These are phyloP conservation scores for Fusarium subtropicale DNA, from an alignment of 2,329 filamentous ascomycete genomes.

Conservation along the genomic window DNA sequence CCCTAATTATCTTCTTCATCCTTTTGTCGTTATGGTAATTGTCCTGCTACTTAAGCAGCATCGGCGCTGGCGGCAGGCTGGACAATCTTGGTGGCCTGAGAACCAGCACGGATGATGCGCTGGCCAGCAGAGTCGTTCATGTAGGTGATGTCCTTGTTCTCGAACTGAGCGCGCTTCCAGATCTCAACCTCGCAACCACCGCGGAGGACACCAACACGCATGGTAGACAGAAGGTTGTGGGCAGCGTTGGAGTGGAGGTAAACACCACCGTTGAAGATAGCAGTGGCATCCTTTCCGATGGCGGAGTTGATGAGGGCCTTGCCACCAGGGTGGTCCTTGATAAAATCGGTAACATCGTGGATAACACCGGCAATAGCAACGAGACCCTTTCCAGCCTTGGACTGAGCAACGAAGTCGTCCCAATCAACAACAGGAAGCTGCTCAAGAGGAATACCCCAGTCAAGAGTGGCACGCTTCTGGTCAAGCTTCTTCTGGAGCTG, in stretches of 20 bases:
- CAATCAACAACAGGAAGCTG: conserved; percentile 87
- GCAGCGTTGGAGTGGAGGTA: conserved; percentile 92
- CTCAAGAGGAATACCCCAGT: conserved; percentile 89
- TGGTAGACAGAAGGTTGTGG: conserved; percentile 88
- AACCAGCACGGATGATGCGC: conserved; percentile 85
- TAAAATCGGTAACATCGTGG: conserved; percentile 85
- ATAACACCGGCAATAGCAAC: conserved; percentile 85
- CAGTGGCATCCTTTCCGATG: conserved; percentile 88
- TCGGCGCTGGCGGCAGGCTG: conserved; percentile 85
- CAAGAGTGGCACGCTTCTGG: conserved; percentile 82
- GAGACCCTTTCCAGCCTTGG: conserved; percentile 80
- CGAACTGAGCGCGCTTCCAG: conserved; percentile 87
- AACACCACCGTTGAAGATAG: conserved; percentile 92
- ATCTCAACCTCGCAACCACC: conserved; percentile 92
- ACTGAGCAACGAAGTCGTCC: conserved; percentile 84
- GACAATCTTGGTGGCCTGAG: conserved; percentile 84
- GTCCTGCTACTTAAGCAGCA: conserved; percentile 69
- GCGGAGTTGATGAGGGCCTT: conserved; percentile 86
- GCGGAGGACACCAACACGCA: conserved; percentile 87
- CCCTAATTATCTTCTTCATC: conserved; percentile 37
- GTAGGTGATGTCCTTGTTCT: conserved; percentile 84
- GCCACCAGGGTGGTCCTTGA: conserved; percentile 91
- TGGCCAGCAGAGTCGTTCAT: conserved; percentile 84
- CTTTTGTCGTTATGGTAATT: conserved; percentile 28
- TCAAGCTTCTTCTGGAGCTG: conserved; percentile 94